Conservation (phyloP, 805 yeast species). For the Wickerhamiella dianesei region DNA sequence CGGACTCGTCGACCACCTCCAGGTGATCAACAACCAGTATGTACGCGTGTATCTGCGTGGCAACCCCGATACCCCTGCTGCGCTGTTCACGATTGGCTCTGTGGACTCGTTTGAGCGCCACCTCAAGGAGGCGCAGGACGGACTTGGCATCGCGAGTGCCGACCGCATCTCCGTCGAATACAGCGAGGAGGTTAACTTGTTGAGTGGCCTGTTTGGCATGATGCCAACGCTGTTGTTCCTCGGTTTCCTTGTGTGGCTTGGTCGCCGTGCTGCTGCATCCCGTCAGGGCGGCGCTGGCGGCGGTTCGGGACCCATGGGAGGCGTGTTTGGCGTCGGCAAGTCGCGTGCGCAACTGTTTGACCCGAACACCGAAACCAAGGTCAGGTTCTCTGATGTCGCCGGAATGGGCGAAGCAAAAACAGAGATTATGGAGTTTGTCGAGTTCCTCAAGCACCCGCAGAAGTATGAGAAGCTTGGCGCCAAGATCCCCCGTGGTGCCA, state of each 20-base stretch:
- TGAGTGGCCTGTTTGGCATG: constrained; percentile 53
- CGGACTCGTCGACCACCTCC: constrained; percentile 61
- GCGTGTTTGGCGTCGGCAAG: constrained; percentile 72
- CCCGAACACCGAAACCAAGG: constrained; percentile 79
- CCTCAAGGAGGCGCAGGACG: constrained; percentile 58
- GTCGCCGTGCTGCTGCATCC: constrained; percentile 31
- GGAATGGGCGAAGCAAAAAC: constrained; percentile 95
- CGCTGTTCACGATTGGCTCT: constrained; percentile 76
- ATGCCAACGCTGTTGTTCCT: constrained; percentile 69
- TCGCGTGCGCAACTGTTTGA: constrained; percentile 85
- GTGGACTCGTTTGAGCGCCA: constrained; percentile 76
- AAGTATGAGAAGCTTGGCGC: constrained; percentile 92
- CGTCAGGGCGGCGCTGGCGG: constrained; percentile 36
- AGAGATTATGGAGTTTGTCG: constrained; percentile 96
- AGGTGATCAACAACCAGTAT: constrained; percentile 56
- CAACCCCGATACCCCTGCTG: constrained; percentile 31
- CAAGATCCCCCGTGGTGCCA: constrained; percentile 95
- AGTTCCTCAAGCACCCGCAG: constrained; percentile 76
- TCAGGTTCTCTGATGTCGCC: constrained; percentile 87
- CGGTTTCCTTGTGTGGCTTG: constrained; percentile 64
- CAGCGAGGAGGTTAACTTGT: constrained; percentile 50
- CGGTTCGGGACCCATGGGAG: constrained; percentile 53
- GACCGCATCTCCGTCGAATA: constrained; percentile 71
- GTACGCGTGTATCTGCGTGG: constrained; percentile 31
- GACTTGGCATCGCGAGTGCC: constrained; percentile 47